Evolutionary conservation across 352 stramenopile species (phyloP), one percentile per base, ranked within the genome.

Genomic region (Pythium myriotylum): DNA sequence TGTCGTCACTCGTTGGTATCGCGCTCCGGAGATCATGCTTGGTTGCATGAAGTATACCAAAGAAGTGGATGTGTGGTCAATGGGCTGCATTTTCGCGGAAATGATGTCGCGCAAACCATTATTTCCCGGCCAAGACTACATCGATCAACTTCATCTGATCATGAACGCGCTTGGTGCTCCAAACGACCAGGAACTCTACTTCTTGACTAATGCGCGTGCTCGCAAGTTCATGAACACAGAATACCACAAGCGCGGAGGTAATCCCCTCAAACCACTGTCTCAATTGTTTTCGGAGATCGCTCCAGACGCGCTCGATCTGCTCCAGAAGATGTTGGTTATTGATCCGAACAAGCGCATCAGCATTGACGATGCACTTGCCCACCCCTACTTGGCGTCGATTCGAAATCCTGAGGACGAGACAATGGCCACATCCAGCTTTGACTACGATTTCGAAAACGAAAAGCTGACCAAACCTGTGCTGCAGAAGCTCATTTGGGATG

Each of bases 21-120:
- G 76, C 13, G 76, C 76, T 16, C 76, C 76, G 1, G 84, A 93
- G 67, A 88, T 92, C 51, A 88, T 92, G 83, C 67, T 94, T 10
- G 82, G 79, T 1, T 92, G 83, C 64, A 92, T 92, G 80, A 92
- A 94, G 70, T 95, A 95, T 75, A 92, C 80, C 2, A 77, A 80
- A 3, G 80, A 88, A 35, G 81, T 94, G 52, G 96, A 99, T 65
- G 85, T 98, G 0, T 99, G 95, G 95, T 96, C 86, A 56, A 97
- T 99, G 55, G 98, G 97, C 20, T 99, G 98, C 68, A 99, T 99
- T 59, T 99, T 99, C 63, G 98, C 94, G 5, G 98, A 99, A 68
- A 95, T 99, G 67, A 92, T 99, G 59, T 88, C 84, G 7, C 84
- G 97, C 45, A 99, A 99, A 61, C 96, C 97, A 59, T 89, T 99